phyloP scores from a whole-genome alignment of 2,329 filamentous ascomycete species.

The Epicoccum sorghinum region DNA sequence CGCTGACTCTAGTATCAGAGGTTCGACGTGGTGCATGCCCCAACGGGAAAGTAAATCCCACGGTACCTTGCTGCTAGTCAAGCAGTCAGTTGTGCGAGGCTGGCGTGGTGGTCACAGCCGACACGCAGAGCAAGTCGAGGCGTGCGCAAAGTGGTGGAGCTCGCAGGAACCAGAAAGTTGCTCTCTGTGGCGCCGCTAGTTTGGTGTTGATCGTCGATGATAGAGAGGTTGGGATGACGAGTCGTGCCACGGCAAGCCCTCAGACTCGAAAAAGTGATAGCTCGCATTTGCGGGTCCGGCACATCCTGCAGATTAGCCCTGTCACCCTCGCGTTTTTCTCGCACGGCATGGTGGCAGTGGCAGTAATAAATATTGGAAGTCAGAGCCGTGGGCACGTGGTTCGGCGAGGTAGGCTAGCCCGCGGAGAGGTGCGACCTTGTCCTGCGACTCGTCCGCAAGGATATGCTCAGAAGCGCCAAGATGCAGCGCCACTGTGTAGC shows the following conservation, averaged over 20 bases:
- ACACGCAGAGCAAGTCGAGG: background rate
- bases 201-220: conserved; percentile 20
- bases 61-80: conserved; percentile 7
- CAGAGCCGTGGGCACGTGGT: conserved; percentile 1
- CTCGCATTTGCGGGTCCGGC: background rate
- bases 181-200: conserved; percentile 12
- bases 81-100: conserved; percentile 3
- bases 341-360: background rate
- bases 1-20: conserved; percentile 8
- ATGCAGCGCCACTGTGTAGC: conserved; percentile 11
- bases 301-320: background rate
- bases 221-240: conserved; percentile 12
- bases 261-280: conserved; percentile 3
- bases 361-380: background rate
- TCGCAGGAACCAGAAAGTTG: conserved; percentile 3
- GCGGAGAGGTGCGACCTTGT: conserved; percentile 1
- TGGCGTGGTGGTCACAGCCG: background rate
- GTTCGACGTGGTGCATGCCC: conserved; percentile 1
- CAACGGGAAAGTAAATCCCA: conserved; percentile 2
- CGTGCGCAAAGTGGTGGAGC: conserved; percentile 8
- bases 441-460: too few species aligned
- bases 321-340: background rate
- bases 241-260: conserved; percentile 6
- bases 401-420: background rate
- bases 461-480: conserved; percentile 1